Evolutionary conservation across 805 yeast genomes (phyloP).

Genomic region (Yarrowia sp.): DNA sequence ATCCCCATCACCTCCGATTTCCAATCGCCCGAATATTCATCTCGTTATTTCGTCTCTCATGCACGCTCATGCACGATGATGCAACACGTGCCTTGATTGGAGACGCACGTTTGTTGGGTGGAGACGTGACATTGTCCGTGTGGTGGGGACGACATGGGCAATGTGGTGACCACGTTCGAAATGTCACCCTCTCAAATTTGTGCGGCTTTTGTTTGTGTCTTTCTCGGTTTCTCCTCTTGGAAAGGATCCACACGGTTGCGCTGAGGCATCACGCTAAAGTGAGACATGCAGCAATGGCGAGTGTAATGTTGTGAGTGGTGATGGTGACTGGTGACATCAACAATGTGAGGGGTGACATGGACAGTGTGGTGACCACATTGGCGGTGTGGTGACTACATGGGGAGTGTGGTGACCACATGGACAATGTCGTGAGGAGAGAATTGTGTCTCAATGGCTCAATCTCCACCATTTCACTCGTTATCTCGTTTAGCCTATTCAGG

Average conservation of each 20-base stretch:
- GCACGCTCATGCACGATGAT: constrained; percentile 4
- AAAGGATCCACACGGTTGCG: not conserved
- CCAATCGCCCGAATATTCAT: not conserved
- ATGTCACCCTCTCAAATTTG: too few species aligned
- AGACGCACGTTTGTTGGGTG: not conserved
- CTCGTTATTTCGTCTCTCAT: not conserved
- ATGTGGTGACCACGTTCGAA: not conserved
- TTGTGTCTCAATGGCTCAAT: too few species aligned
- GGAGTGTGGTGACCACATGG: too few species aligned
- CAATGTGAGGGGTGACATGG: not conserved
- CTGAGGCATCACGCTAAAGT: constrained; percentile 33
- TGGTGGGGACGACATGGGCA: not conserved
- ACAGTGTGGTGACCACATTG: too few species aligned
- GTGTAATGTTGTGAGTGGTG: not conserved
- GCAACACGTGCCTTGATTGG: constrained; percentile 30
- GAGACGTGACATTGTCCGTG: not conserved
- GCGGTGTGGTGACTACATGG: too few species aligned
- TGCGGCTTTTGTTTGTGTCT: too few species aligned
- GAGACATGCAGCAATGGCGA: constrained; percentile 22
- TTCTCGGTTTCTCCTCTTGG: not conserved
- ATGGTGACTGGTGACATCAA: not conserved
- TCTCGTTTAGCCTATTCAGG: too few species aligned
- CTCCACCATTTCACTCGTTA: too few species aligned
- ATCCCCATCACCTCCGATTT: not conserved
- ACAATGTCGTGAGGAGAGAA: too few species aligned